Conservation (phyloP, 2,329 filamentous ascomycete species). For the Aspergillus awamori region DNA sequence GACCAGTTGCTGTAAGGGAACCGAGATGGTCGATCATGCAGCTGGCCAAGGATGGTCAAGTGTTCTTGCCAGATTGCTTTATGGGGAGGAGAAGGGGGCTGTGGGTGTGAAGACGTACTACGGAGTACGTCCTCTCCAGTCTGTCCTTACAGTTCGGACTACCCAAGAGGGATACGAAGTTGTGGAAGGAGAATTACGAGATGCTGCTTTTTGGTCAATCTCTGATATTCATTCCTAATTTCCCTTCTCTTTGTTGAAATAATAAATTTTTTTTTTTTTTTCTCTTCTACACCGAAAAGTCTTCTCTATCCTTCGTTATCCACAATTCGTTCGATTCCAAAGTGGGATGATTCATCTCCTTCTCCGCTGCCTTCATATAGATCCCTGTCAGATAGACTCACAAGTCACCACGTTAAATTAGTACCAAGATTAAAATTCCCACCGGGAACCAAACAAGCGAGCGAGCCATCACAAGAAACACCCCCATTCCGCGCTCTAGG, state of each 20-base stretch:
- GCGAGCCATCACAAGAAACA: background rate
- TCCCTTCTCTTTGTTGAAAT: too few species aligned
- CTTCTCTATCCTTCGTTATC: too few species aligned
- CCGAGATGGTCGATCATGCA: slow-evolving; percentile 9
- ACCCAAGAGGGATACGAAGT: background rate
- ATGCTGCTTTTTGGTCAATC: background rate
- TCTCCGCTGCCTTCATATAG: background rate
- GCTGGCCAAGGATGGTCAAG: slow-evolving; percentile 8
- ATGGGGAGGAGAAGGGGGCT: background rate
- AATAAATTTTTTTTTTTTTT: too few species aligned
- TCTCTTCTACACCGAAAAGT: too few species aligned
- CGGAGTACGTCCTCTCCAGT: background rate
- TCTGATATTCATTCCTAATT: background rate
- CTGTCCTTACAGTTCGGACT: background rate
- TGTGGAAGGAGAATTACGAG: background rate
- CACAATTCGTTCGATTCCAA: too few species aligned
- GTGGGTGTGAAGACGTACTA: background rate
- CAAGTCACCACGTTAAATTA: background rate
- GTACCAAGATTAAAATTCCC: background rate
- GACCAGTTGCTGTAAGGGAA: slow-evolving; percentile 4
- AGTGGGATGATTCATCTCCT: background rate
- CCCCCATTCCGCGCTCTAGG: slow-evolving; percentile 13
- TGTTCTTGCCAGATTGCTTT: background rate
- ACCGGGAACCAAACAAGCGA: background rate
- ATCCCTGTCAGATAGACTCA: background rate